Evolutionary conservation across 176 grass and related monocot genomes (phyloP), one percentile per base, ranked within the genome.

Genomic region (Carex cristatella): DNA sequence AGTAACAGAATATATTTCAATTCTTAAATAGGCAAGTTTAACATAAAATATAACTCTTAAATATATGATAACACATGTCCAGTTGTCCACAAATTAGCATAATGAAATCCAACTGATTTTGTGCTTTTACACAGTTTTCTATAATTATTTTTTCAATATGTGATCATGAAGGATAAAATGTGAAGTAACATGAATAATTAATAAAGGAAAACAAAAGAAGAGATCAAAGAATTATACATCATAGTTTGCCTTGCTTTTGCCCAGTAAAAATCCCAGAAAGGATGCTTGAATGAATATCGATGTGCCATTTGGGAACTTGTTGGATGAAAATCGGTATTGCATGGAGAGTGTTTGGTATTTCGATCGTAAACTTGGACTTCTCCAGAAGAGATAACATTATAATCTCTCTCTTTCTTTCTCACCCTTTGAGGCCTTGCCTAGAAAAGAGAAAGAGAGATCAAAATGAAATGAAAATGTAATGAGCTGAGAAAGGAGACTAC

Each of bases 271-370:
- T 83, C 42, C 63, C 81, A 31, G 15, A 69, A 53, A 16, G 81
- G 61, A 15, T 48, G 28, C 2, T 83, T 63, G n/a, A 67, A 67
- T 12, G 27, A 35, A 83, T 67, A 1, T 83, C n/a, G 28, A 83
- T n/a, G 23, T 83, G 19, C n/a, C 55, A 69, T 46, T 68, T 83
- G 19, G 59, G 81, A 67, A 83, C n/a, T 32, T 64, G 14, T 69
- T 67, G 81, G 23, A 83, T 27, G 18, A 83, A 35, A 65, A 33
- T 83, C 1, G 81, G 81, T 33, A 83, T 32, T 51, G 42, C 42
- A 67, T 67, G 81, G 19, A 83, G 61, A 18, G 69, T 67, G 42
- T 83, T 83, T 51, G 81, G 81, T n/a, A 83, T 65, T 69, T 83
- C 81, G 19, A 83, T 67, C 1, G 65, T 64, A 54, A 83, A 51